Conservation (phyloP, 2,329 filamentous ascomycete genomes). For the Ophiostoma piceae region DNA sequence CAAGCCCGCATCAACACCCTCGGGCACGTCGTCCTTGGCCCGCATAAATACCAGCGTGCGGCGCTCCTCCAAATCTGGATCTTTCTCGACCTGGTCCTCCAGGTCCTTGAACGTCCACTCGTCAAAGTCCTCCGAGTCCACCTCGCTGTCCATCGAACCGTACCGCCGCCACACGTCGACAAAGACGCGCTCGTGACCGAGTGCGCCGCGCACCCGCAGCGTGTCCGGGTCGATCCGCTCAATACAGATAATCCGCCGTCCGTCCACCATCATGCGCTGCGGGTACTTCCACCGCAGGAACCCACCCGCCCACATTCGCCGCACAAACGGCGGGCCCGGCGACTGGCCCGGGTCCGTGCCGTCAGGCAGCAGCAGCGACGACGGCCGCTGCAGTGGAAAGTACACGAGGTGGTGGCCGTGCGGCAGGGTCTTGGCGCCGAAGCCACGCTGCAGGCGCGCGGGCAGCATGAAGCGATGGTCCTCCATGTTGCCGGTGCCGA, state of each 20-base stretch:
- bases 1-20: slow-evolving; percentile 3
- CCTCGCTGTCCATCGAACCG: not conserved
- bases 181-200: slow-evolving; percentile 43
- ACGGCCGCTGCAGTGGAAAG: slow-evolving; percentile 66
- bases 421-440: slow-evolving; percentile 40
- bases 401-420: slow-evolving; percentile 79
- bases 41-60: slow-evolving; percentile 51
- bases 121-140: slow-evolving; percentile 3
- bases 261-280: slow-evolving; percentile 37
- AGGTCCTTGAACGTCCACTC: slow-evolving; percentile 17
- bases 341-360: slow-evolving; percentile 77
- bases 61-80: slow-evolving; percentile 41
- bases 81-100: slow-evolving; percentile 22
- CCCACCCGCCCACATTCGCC: slow-evolving; percentile 88
- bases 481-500: slow-evolving; percentile 7
- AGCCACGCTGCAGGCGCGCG: not conserved
- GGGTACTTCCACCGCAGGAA: slow-evolving; percentile 41
- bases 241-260: slow-evolving; percentile 39
- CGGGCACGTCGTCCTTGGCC: slow-evolving; percentile 27
- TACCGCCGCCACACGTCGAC: slow-evolving; percentile 45
- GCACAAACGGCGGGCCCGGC: slow-evolving; percentile 65
- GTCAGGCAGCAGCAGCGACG: slow-evolving; percentile 64
- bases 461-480: not conserved
- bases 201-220: slow-evolving; percentile 19
- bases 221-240: slow-evolving; percentile 37